Evolutionary conservation across 2,329 filamentous ascomycete genomes (phyloP).

Genomic region (Aureobasidium pullulans): DNA sequence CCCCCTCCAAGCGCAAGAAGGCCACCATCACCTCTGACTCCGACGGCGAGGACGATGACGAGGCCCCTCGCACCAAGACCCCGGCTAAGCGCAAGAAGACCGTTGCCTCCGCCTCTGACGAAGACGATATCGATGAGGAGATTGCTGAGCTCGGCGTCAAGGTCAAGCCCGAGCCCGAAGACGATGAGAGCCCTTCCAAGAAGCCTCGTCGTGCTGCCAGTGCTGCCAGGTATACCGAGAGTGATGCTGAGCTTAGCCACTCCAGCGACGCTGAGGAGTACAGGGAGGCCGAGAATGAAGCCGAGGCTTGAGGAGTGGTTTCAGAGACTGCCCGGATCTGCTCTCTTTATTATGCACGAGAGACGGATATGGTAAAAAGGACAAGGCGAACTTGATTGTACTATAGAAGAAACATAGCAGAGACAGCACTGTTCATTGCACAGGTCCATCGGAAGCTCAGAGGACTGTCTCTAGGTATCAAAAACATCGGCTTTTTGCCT

Average conservation of each 20-base stretch:
- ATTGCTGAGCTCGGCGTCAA: slow-evolving; percentile 40
- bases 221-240: slow-evolving; percentile 22
- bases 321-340: too few relatives aligned
- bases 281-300: neutral
- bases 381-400: too few relatives aligned
- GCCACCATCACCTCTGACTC: slow-evolving; percentile 52
- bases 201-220: slow-evolving; percentile 45
- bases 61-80: neutral
- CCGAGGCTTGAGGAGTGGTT: neutral
- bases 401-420: too few relatives aligned
- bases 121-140: slow-evolving; percentile 45
- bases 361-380: too few relatives aligned
- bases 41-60: slow-evolving; percentile 49
- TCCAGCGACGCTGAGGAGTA: slow-evolving; percentile 39
- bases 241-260: slow-evolving; percentile 42
- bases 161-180: slow-evolving; percentile 37
- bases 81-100: neutral
- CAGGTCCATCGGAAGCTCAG: too few relatives aligned
- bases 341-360: too few relatives aligned
- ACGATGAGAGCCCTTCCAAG: slow-evolving; percentile 41
- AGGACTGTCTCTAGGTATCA: too few relatives aligned
- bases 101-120: slow-evolving; percentile 22
- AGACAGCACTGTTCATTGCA: too few relatives aligned
- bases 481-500: too few relatives aligned
- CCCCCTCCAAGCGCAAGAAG: neutral